Percentiles rank a stretch among this genome's conserved stretches.
These are phyloP conservation scores for Musa balbisiana DNA, from an alignment of 202 grass and related monocot species.

Conservation along the genomic window DNA sequence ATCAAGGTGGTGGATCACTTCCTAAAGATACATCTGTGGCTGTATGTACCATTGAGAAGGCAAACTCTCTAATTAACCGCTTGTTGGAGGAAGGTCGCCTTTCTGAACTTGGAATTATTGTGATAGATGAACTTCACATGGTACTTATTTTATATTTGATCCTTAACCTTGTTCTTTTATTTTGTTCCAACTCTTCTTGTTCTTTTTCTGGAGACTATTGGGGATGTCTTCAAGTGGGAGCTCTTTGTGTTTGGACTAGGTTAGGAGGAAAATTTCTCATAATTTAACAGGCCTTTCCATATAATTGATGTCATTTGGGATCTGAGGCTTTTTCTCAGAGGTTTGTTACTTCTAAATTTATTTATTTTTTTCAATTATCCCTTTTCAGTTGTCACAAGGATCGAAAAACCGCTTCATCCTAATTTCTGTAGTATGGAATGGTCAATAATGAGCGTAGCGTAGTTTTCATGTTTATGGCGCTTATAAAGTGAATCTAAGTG, in stretches of 20 bases:
- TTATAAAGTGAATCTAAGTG: not conserved
- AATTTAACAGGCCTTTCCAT: not conserved
- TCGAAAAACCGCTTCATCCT: not conserved
- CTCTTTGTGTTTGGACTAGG: too few relatives aligned
- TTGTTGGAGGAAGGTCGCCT: conserved; percentile 86
- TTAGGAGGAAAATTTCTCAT: not conserved
- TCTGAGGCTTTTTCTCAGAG: not conserved
- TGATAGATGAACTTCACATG: conserved; percentile 99
- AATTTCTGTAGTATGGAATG: not conserved
- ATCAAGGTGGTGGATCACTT: conserved; percentile 80
- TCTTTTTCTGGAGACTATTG: not conserved
- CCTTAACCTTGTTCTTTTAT: conserved; percentile 10
- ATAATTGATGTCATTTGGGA: not conserved
- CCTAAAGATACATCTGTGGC: conserved; percentile 94
- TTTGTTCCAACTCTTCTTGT: conserved; percentile 11
- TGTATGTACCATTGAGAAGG: conserved; percentile 99
- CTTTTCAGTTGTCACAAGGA: not conserved
- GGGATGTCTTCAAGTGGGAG: too few relatives aligned
- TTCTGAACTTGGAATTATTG: conserved; percentile 97
- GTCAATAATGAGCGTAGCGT: not conserved
- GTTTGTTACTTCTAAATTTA: not conserved
- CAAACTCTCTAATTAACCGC: conserved; percentile 88
- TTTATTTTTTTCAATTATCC: not conserved
- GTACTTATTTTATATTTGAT: conserved; percentile 35
- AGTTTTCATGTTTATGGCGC: not conserved